Evolutionary conservation across 768 basidiomycete genomes (phyloP), one percentile per base, ranked within the genome.

Genomic region (Pleurotus ostreatus): DNA sequence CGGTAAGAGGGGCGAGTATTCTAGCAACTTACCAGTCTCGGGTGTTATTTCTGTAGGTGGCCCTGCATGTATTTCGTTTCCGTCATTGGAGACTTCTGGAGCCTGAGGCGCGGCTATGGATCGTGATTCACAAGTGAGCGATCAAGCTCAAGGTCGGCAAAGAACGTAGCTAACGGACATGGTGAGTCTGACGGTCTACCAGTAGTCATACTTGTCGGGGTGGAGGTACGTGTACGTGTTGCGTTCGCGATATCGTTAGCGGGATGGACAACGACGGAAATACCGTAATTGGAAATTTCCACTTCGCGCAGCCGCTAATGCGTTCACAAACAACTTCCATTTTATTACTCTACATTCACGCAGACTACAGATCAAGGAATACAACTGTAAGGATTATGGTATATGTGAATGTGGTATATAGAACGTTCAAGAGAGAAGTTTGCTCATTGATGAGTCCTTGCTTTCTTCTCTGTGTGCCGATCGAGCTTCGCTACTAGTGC

Each of bases 401-500:
- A n/a, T 44, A 44, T 44, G 13, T 16, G n/a, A 44, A n/a, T 22
- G 9, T 15, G 20, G 41, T 22, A 44, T 22, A 44, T 34, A 34
- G 30, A 11, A 34, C n/a, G 15, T 44, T 3, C 11, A 13, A 44
- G 41, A 22, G n/a, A 15, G 20, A 16, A 9, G 7, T 16, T 5
- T 3, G 5, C 20, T n/a, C 41, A 22, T 44, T 16, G 41, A 44
- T 15, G 20, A n/a, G 20, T 44, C 20, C n/a, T 44, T n/a, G 20
- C 41, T 44, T 44, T n/a, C 41, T 44, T 44, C 41, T n/a, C 41
- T 34, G 62, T 63, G 18, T 74, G 62, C 4, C 66, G 60, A 23
- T 83, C 81, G 12, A 82, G 64, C 59, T 67, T 69, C 0, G 71
- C 64, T 6, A 82, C 63, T 40, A 81, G 71, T 51, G 71, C 68